Conservation (phyloP, 2,329 filamentous ascomycete genomes). For the Stachybotrys echinatus region DNA sequence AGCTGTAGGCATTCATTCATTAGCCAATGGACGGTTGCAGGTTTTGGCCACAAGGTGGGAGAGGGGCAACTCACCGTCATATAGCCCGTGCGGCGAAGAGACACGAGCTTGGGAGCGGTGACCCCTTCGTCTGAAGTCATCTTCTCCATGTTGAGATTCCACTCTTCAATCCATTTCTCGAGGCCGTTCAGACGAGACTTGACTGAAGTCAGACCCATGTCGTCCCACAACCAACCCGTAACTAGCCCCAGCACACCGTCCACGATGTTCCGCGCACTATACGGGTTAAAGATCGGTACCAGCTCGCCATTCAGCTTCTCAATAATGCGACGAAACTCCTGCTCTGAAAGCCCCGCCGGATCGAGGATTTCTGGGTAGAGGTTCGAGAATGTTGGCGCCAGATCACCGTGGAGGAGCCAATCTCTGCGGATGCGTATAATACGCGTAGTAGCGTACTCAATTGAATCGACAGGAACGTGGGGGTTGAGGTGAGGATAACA, state of each 20-base stretch:
- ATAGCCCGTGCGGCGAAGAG: slow-evolving; percentile 78
- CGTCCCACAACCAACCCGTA: slow-evolving; percentile 95
- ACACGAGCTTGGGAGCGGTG: slow-evolving; percentile 65
- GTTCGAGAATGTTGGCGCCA: slow-evolving; percentile 90
- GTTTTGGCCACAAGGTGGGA: background rate
- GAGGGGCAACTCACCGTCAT: slow-evolving; percentile 58
- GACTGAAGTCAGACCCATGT: slow-evolving; percentile 69
- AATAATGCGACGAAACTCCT: slow-evolving; percentile 78
- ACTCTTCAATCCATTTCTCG: slow-evolving; percentile 78
- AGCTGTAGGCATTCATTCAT: slow-evolving; percentile 43
- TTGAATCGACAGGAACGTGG: slow-evolving; percentile 74
- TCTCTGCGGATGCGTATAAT: slow-evolving; percentile 90
- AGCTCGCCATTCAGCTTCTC: slow-evolving; percentile 77
- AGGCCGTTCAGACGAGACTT: slow-evolving; percentile 67
- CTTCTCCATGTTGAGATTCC: slow-evolving; percentile 71
- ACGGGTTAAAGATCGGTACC: slow-evolving; percentile 74
- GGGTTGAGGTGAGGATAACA: slow-evolving; percentile 93
- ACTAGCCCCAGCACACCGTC: slow-evolving; percentile 74
- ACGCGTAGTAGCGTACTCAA: slow-evolving; percentile 70
- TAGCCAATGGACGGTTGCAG: slow-evolving; percentile 2
- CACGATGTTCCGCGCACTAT: slow-evolving; percentile 67
- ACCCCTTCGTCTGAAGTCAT: slow-evolving; percentile 44
- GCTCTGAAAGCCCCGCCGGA: slow-evolving; percentile 72
- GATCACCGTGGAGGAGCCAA: slow-evolving; percentile 84
- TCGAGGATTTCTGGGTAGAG: slow-evolving; percentile 95